phyloP scores from a whole-genome alignment of 169 alveolate species.

The Eimeria praecox region DNA sequence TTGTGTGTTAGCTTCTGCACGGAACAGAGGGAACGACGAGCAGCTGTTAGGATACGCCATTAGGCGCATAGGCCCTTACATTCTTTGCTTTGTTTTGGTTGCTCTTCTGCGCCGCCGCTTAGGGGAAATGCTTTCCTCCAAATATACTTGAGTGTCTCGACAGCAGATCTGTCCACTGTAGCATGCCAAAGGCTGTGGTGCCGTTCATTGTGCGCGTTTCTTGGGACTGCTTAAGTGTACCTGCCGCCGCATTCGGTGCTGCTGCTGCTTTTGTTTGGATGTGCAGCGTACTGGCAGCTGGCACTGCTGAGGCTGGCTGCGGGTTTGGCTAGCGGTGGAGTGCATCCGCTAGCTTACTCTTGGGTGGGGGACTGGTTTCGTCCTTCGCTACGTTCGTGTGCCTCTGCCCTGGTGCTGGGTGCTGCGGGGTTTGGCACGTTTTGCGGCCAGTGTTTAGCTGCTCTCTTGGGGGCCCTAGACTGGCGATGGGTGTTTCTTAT shows the following conservation, averaged over 20 bases:
- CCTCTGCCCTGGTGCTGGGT: conserved; percentile 78
- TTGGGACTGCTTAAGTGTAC: too few species aligned
- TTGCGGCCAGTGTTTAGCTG: conserved; percentile 78
- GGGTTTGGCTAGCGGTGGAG: conserved; percentile 78
- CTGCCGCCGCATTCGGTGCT: neutral
- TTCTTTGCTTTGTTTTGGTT: too few species aligned
- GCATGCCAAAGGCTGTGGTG: too few species aligned
- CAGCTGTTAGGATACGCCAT: too few species aligned
- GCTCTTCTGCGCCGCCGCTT: too few species aligned
- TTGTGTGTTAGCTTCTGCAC: neutral
- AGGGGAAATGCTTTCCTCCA: too few species aligned
- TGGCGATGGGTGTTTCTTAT: conserved; percentile 82
- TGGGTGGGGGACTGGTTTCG: conserved; percentile 80
- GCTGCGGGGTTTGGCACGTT: conserved; percentile 80
- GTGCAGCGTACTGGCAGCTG: conserved; percentile 63
- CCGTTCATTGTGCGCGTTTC: too few species aligned
- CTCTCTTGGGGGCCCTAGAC: conserved; percentile 76
- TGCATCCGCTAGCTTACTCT: conserved; percentile 73
- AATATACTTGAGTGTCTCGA: too few species aligned
- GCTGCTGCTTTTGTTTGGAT: neutral
- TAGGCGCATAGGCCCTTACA: too few species aligned
- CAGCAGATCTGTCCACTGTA: too few species aligned
- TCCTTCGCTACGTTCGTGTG: conserved; percentile 70
- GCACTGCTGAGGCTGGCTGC: conserved; percentile 57
- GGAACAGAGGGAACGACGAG: too few species aligned